A percentile compares a stretch with the other conserved stretches of the same genome.
Conservation (phyloP, 2,329 filamentous ascomycete genomes). For the Phialemoniopsis sp. region DNA sequence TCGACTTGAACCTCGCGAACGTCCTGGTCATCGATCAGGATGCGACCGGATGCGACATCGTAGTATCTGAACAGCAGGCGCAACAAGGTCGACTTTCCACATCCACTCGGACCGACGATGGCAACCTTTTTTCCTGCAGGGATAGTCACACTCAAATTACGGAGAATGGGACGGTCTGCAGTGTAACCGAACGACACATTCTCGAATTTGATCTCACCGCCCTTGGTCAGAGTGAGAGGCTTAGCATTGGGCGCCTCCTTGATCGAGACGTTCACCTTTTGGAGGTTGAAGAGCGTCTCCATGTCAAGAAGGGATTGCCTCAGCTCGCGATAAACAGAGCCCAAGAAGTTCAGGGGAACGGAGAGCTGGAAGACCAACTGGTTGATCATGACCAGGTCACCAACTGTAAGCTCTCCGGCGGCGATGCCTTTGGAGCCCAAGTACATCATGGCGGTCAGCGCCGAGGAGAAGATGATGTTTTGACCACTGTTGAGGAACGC, state of each 20-base stretch:
- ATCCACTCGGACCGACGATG: constrained; percentile 90
- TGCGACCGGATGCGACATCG: constrained; percentile 79
- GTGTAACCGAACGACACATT: constrained; percentile 95
- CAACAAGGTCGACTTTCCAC: constrained; percentile 92
- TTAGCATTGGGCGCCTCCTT: constrained; percentile 72
- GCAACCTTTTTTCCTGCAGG: constrained; percentile 95
- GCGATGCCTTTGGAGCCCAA: constrained; percentile 88
- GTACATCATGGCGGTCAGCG: constrained; percentile 97
- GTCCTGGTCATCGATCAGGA: constrained; percentile 91
- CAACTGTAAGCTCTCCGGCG: constrained; percentile 76
- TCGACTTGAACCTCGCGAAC: constrained; percentile 79
- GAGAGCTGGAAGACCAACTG: constrained; percentile 98
- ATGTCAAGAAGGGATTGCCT: constrained; percentile 94
- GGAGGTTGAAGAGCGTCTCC: constrained; percentile 96
- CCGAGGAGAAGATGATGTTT: constrained; percentile 94
- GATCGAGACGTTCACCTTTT: constrained; percentile 91
- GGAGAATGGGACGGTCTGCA: constrained; percentile 79
- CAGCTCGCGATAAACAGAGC: constrained; percentile 95
- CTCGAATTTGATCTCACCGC: constrained; percentile 90
- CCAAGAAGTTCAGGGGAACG: constrained; percentile 93
- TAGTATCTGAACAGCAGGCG: constrained; percentile 92
- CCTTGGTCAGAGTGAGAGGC: constrained; percentile 65
- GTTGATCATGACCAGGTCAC: constrained; percentile 97
- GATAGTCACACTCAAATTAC: constrained; percentile 80
- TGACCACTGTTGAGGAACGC: constrained; percentile 92